Evolutionary conservation across 345 rosid genomes (phyloP), one percentile per base, ranked within the genome.

Genomic region (Arabidopsis suecica): DNA sequence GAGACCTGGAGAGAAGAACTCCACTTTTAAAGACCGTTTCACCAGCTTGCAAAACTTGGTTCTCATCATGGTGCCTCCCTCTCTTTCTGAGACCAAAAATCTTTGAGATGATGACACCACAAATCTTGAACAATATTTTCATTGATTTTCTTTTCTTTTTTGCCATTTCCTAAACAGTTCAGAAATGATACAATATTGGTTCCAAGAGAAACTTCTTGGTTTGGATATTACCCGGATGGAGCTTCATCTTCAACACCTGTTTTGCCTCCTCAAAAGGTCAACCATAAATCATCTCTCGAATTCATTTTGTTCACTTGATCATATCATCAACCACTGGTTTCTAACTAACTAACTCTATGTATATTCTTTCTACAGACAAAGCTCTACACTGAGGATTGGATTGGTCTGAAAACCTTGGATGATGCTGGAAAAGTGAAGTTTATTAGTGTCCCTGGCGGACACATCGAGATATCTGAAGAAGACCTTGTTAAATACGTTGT

Each of bases 351-450:
- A 28, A 28, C 32, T 3, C 5, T 28, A 28, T 2, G 3, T 28
- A 49, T 23, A 3, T 14, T 58, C 7, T 51, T 48, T 47, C 18
- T 77, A 64, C 87, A 94, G 97, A 94, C 97, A 61, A 79, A 83
- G 63, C 90, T 94, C 53, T 94, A 94, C 63, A 80, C 30, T 0
- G 96, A 91, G 77, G 98, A 94, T 57, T 94, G 98, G 97, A 94
- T 94, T 42, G 97, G 97, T 54, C 89, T 94, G 33, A 86, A 82
- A 73, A 68, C 83, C 1, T 65, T 94, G 55, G 87, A 94, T 64
- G 86, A 33, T 50, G 88, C 86, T 18, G 88, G 91, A 72, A 93
- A 80, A 79, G 88, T 94, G 18, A 85, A 74, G 68, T 91, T 76
- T 67, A 56, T 94, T 3, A 86, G 82, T 55, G 88, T 89, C 6